Percentiles rank a stretch among this genome's conserved stretches.
phyloP scores from a whole-genome alignment of 768 basidiomycete genomes.

The Boletus pseudo-olivaceus region DNA sequence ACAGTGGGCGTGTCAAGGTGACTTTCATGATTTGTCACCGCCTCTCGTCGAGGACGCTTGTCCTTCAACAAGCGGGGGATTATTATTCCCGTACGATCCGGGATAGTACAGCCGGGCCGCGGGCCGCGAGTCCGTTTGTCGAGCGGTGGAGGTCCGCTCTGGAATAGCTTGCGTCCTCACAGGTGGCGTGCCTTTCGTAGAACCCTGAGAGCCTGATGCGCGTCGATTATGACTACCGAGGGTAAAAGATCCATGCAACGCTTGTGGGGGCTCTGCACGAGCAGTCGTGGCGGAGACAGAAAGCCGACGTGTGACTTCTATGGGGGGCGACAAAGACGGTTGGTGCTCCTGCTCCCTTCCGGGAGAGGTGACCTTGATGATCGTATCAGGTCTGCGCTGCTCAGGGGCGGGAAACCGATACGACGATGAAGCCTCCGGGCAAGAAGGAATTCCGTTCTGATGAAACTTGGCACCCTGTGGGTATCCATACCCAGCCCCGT shows the following conservation, averaged over 20 bases:
- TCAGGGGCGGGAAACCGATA: constrained; percentile 49
- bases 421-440: constrained; percentile 33
- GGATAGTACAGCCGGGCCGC: constrained; percentile 18
- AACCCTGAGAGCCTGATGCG: constrained; percentile 8
- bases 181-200: constrained; percentile 21
- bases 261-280: constrained; percentile 42
- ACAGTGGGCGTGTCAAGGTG: neutral
- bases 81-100: constrained; percentile 20
- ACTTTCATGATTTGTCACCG: constrained; percentile 24
- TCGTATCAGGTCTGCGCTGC: constrained; percentile 33
- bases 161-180: constrained; percentile 14
- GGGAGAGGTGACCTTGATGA: constrained; percentile 40
- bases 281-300: constrained; percentile 41
- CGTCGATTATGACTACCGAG: constrained; percentile 21
- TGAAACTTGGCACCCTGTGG: constrained; percentile 26
- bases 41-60: constrained; percentile 14
- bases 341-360: constrained; percentile 38
- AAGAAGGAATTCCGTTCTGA: constrained; percentile 37
- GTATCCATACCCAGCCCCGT: constrained; percentile 12
- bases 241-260: constrained; percentile 13
- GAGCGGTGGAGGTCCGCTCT: constrained; percentile 18
- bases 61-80: constrained; percentile 9
- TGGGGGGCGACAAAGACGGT: constrained; percentile 43
- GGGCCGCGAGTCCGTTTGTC: constrained; percentile 23
- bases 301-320: constrained; percentile 45